Evolutionary conservation across 1,284 basidiomycete species (phyloP), one percentile per base, ranked within the genome.

Genomic region (Marasmius oreades): DNA sequence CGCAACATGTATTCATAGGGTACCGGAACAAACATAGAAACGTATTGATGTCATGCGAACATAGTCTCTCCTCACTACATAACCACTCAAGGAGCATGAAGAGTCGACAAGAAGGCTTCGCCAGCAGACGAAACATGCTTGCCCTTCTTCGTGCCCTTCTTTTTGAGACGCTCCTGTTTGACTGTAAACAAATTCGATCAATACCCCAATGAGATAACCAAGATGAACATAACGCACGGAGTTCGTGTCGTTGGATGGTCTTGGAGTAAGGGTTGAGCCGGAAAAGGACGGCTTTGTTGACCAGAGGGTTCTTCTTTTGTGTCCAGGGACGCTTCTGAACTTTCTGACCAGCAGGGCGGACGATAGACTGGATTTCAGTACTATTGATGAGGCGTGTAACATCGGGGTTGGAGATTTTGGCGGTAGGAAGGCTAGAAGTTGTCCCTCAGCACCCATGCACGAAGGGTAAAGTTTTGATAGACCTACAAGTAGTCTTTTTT

Each of bases 251-350:
- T 73, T 92, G 89, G 69, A 94, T 75, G 55, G 90, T 90, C 85
- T 95, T 97, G 70, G 96, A 96, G 79, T 99, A 99, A 56, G 97
- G 97, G 86, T 99, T 99, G 78, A 99, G 86, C 68, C 95, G 90
- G 94, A 96, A 98, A 72, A 99, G 87, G 67, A 98, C 82, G 60
- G 85, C 90, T 80, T 93, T 95, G 92, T 99, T 99, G 78, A 86
- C 77, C 69, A 97, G 86, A 58, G 96, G 95, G 85, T 98, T 98
- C 92, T 98, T 98, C 91, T 95, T 95, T 82, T 98, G 96, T 64
- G 94, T 95, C 92, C 93, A 97, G 63, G 95, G 95, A 70, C 95
- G 90, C 75, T 92, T 94, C 77, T 90, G 89, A 61, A 78, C 70
- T 74, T 91, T 88, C 61, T 86, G 77, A 64, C 88, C 87, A 61